phyloP scores from a whole-genome alignment of 2,329 filamentous ascomycete species.

The Cytospora leucostoma region DNA sequence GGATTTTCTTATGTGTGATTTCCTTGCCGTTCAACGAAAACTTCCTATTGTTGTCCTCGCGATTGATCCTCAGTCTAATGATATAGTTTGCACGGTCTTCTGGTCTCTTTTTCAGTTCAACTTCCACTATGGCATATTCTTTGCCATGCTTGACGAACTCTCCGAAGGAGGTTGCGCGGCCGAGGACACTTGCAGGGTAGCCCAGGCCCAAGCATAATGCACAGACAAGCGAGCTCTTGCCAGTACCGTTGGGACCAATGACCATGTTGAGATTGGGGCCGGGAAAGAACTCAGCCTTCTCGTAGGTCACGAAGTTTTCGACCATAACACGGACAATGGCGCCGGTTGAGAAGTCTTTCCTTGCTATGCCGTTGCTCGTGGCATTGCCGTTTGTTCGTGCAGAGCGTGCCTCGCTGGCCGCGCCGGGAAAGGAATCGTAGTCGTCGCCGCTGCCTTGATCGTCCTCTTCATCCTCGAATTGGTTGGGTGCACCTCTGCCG shows the following conservation, averaged over 20 bases:
- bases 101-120: constrained; percentile 74
- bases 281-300: constrained; percentile 83
- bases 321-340: constrained; percentile 87
- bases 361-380: constrained; percentile 26
- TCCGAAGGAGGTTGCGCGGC: constrained; percentile 78
- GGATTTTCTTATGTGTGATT: constrained; percentile 63
- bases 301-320: constrained; percentile 93
- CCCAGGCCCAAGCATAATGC: constrained; percentile 93
- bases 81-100: constrained; percentile 66
- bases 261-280: constrained; percentile 97
- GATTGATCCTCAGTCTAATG: constrained; percentile 74
- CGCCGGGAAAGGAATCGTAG: constrained; percentile 29
- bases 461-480: constrained; percentile 29
- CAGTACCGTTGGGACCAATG: constrained; percentile 97
- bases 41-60: constrained; percentile 78
- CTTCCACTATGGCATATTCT: constrained; percentile 78
- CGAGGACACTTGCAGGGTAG: constrained; percentile 78
- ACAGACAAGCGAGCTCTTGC: constrained; percentile 96
- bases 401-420: constrained; percentile 29
- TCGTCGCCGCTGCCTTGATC: constrained; percentile 25
- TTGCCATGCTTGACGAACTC: constrained; percentile 94
- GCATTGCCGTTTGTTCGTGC: constrained; percentile 9
- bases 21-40: constrained; percentile 75
- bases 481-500: constrained; percentile 27
- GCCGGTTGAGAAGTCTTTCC: constrained; percentile 63